Base-by-base conservation (phyloP, 495 filamentous ascomycete genomes). In the Penicillium herquei region DNA sequence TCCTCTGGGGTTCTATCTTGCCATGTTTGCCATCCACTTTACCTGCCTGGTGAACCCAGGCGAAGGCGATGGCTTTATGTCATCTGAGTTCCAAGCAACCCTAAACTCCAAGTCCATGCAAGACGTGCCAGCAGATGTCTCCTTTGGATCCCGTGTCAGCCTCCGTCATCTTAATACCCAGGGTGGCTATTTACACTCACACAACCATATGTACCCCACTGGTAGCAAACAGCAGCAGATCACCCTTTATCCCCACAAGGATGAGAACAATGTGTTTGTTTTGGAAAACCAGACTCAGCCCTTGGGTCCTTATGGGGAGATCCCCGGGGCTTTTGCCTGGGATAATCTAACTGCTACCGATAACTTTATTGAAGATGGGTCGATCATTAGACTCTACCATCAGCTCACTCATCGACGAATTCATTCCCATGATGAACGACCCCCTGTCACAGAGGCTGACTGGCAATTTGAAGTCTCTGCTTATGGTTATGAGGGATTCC, bases 391-490 rank as follows among this genome's bases (percentile, higher is more conserved):
- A 47, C 79, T 98, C 8, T 96, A 93, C 69, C 94, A 98, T 64
- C 37, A 82, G 14, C 75, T 86, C 48, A 97, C 92, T 37, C 82
- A 90, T 66, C 87, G 95, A 52, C 86, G 94, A 55, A 82, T 98
- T 61, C 94, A 98, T 72, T 98, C 95, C 8, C 94, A 98, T 70
- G 92, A 98, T 69, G 88, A 93, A 49, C 90, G 94, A n/a, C 86
- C 94, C n/a, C 94, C 94, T 11, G 86, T 98, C 56, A 96, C 90
- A 17, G 94, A 98, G 66, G 93, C 91, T 3, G 94, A 98, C 6
- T 98, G 94, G 94, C 94, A 98, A 66, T 96, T 93, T 62, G 94
- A 98, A 71, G 90, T 97, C 12, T 97, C 94, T 7, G 94, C 94
- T 13, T 98, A 98, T 70, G 94, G 94, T 30, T 97, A 96, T 59